Evolutionary conservation across 2,329 filamentous ascomycete genomes (phyloP).

Genomic region (Orbilia oligospora): DNA sequence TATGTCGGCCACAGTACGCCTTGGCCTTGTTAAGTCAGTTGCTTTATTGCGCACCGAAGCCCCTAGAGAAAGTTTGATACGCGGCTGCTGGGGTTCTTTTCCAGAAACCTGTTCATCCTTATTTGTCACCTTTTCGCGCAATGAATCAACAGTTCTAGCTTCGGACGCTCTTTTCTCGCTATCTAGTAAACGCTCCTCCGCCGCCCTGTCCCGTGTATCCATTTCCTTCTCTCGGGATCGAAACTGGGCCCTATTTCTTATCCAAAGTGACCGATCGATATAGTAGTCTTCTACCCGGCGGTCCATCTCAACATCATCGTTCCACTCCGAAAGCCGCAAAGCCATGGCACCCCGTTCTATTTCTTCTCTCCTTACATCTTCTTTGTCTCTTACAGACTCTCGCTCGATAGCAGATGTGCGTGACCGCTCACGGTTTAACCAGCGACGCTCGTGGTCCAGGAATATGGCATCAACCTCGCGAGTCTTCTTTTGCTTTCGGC

Average conservation of each 20-base stretch:
- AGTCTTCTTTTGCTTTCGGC: constrained; percentile 79
- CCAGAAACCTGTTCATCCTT: constrained; percentile 31
- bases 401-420: constrained; percentile 87
- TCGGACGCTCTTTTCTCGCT: constrained; percentile 76
- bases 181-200: constrained; percentile 80
- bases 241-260: constrained; percentile 81
- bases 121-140: constrained; percentile 34
- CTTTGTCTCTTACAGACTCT: constrained; percentile 83
- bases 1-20: constrained; percentile 90
- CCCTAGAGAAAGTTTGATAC: constrained; percentile 88
- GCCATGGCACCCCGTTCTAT: constrained; percentile 78
- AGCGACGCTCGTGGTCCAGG: constrained; percentile 87
- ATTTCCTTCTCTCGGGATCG: constrained; percentile 80
- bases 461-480: constrained; percentile 85
- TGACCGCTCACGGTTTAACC: constrained; percentile 89
- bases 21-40: constrained; percentile 70
- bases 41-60: constrained; percentile 83
- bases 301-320: constrained; percentile 85
- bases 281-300: constrained; percentile 86
- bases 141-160: background rate
- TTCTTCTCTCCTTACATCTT: constrained; percentile 77
- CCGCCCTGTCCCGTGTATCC: constrained; percentile 85
- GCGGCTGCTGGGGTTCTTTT: constrained; percentile 66
- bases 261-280: constrained; percentile 86
- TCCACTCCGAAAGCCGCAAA: constrained; percentile 82